Conservation (phyloP, 2,329 filamentous ascomycete species). For the Fusarium albidum region DNA sequence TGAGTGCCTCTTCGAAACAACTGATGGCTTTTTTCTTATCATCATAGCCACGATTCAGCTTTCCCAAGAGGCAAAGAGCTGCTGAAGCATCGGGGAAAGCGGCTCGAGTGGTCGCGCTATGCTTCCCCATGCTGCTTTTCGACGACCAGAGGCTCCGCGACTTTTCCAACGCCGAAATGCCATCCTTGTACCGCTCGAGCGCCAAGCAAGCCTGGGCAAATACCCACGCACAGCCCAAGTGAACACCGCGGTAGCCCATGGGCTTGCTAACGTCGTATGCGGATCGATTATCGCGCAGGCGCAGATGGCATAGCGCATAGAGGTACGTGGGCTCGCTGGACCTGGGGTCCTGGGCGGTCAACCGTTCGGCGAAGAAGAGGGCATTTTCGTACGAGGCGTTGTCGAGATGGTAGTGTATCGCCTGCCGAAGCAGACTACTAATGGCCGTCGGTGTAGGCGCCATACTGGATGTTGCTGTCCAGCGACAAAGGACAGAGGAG, state of each 20-base stretch:
- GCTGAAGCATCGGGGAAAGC: constrained; percentile 84
- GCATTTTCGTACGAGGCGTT: constrained; percentile 90
- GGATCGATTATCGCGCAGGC: constrained; percentile 82
- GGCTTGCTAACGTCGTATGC: constrained; percentile 85
- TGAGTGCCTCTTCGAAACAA: constrained; percentile 88
- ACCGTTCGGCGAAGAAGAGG: constrained; percentile 89
- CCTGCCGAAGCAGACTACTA: constrained; percentile 63
- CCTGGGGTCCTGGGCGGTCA: constrained; percentile 83
- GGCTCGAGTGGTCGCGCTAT: constrained; percentile 78
- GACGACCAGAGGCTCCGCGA: constrained; percentile 77
- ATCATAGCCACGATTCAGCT: constrained; percentile 84
- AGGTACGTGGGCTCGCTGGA: constrained; percentile 84
- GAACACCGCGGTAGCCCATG: constrained; percentile 72
- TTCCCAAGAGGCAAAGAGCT: constrained; percentile 84
- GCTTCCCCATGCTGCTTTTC: constrained; percentile 82
- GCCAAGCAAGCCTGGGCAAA: constrained; percentile 89
- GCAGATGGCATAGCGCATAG: constrained; percentile 83
- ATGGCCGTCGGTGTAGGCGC: constrained; percentile 60
- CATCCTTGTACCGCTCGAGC: constrained; percentile 81
- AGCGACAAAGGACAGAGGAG: constrained; percentile 17
- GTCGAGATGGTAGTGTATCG: constrained; percentile 79
- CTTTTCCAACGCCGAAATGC: constrained; percentile 84
- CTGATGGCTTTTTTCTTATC: constrained; percentile 83
- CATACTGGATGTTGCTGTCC: constrained; percentile 51
- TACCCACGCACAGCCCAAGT: constrained; percentile 89